phyloP scores from a whole-genome alignment of 139 green algal genomes.

The Pycnococcus provasolii region DNA sequence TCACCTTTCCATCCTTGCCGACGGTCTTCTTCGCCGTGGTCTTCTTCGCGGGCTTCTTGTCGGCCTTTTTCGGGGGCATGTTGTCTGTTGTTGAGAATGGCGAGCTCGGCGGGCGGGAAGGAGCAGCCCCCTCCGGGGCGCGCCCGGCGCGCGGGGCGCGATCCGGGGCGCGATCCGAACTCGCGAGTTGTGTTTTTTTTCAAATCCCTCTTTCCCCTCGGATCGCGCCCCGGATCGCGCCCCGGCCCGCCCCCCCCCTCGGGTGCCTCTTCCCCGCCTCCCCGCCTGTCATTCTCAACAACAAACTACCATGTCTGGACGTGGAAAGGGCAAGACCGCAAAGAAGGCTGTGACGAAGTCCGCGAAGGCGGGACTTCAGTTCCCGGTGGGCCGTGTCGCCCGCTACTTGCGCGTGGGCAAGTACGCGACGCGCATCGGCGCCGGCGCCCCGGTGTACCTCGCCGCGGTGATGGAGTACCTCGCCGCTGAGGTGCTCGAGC shows the following conservation, averaged over 20 bases:
- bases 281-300: no score
- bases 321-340: constrained; percentile 54
- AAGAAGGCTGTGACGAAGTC: constrained; percentile 68
- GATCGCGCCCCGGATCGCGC: no score
- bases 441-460: constrained; percentile 60
- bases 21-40: constrained; percentile 32
- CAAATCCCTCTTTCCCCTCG: no score
- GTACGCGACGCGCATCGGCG: constrained; percentile 58
- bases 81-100: neutral
- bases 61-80: constrained; percentile 28
- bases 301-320: constrained; percentile 46
- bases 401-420: constrained; percentile 73
- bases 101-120: no score
- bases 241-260: no score
- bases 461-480: constrained; percentile 78
- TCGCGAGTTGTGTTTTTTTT: no score
- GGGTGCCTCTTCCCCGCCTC: no score
- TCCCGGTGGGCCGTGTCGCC: constrained; percentile 71
- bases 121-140: no score
- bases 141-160: no score
- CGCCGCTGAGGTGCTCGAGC: constrained; percentile 64
- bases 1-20: constrained; percentile 30
- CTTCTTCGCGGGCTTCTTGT: constrained; percentile 41
- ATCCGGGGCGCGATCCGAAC: no score
- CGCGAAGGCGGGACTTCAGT: constrained; percentile 80